Percentiles rank a stretch among this genome's conserved stretches.
Conservation (phyloP, 2,329 filamentous ascomycete genomes). For the Penicillium sp. region DNA sequence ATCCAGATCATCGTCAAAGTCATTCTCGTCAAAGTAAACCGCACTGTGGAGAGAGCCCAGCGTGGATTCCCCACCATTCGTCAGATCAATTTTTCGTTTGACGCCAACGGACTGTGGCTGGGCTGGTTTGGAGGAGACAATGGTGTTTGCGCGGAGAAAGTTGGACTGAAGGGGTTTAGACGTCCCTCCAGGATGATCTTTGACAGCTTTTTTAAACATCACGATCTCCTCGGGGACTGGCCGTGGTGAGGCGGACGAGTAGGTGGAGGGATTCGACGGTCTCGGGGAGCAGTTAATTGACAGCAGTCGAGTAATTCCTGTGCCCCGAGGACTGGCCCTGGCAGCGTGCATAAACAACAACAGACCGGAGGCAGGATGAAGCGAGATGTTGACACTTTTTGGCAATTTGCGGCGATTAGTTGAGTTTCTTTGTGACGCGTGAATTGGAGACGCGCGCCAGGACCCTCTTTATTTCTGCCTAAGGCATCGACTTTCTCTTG, state of each 20-base stretch:
- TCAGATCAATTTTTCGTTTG: conserved; percentile 44
- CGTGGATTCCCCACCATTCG: conserved; percentile 31
- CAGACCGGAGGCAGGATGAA: neutral
- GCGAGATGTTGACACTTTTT: neutral
- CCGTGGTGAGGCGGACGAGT: conserved; percentile 30
- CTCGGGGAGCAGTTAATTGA: conserved; percentile 25
- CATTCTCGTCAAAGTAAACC: conserved; percentile 73
- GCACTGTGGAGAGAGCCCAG: conserved; percentile 49
- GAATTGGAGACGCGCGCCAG: neutral
- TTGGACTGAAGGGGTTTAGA: conserved; percentile 39
- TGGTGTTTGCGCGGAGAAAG: conserved; percentile 30
- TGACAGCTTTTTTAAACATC: conserved; percentile 48
- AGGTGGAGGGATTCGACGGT: conserved; percentile 24
- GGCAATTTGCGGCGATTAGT: conserved; percentile 2
- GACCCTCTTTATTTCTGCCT: neutral
- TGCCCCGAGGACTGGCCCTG: conserved; percentile 17
- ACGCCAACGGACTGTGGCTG: conserved; percentile 33
- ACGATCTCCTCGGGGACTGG: conserved; percentile 19
- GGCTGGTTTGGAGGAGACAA: conserved; percentile 22
- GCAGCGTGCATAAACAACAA: conserved; percentile 33
- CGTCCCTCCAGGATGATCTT: conserved; percentile 38
- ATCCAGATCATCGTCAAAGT: conserved; percentile 82
- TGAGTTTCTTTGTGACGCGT: conserved; percentile 6
- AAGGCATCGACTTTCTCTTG: neutral
- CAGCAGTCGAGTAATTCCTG: conserved; percentile 26